Conservation (phyloP, 129 eudicot genomes). For the Helianthus tuberosus region DNA sequence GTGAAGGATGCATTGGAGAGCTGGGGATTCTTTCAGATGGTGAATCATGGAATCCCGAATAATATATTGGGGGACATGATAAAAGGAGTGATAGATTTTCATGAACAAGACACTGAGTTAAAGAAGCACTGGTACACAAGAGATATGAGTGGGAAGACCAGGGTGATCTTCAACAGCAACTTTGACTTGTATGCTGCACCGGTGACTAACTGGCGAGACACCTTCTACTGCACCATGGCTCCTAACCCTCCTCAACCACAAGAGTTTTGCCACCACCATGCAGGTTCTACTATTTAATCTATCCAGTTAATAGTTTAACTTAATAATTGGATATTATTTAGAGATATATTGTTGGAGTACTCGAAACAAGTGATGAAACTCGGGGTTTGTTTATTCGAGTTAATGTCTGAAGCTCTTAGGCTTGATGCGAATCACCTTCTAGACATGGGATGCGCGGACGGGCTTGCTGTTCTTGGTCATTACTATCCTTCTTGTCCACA, state of each 20-base stretch:
- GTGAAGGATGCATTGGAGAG: constrained; percentile 35
- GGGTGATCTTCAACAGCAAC: background rate
- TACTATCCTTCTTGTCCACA: constrained; percentile 54
- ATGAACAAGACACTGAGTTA: constrained; percentile 40
- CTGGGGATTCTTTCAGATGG: constrained; percentile 51
- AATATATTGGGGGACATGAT: constrained; percentile 35
- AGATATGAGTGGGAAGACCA: background rate
- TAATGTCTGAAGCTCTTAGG: constrained; percentile 42
- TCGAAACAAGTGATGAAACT: constrained; percentile 28
- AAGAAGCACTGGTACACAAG: constrained; percentile 39
- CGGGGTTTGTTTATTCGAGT: constrained; percentile 30
- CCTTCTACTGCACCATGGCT: background rate
- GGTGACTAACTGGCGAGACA: background rate
- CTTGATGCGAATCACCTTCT: constrained; percentile 27
- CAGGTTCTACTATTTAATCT: background rate
- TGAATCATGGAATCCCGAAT: constrained; percentile 48
- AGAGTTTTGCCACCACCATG: background rate
- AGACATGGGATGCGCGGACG: constrained; percentile 45
- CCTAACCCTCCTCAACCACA: background rate
- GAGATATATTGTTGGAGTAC: constrained; percentile 26
- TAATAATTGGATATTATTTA: background rate
- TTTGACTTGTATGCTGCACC: background rate
- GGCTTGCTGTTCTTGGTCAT: constrained; percentile 35
- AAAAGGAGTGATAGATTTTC: constrained; percentile 34
- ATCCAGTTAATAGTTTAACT: background rate